Conservation (phyloP, 257 asterid species). For the Capsicum pubescens region DNA sequence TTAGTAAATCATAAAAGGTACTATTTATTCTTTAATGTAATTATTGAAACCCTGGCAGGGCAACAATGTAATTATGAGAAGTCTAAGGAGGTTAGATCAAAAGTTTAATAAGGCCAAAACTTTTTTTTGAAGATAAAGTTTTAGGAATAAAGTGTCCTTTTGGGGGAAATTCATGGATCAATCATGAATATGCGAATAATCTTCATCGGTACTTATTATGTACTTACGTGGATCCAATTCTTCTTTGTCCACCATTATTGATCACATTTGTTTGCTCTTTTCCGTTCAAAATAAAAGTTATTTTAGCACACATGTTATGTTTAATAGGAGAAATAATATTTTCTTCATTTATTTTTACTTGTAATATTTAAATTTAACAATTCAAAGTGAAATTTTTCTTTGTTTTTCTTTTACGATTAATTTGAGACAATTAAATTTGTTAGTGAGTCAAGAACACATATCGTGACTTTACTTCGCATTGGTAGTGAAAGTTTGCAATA, state of each 20-base stretch:
- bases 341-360: too few species aligned
- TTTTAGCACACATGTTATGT: too few species aligned
- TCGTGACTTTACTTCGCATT: too few species aligned
- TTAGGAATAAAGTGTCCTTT: background rate
- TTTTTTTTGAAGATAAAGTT: background rate
- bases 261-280: background rate
- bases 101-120: background rate
- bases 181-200: background rate
- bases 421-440: too few species aligned
- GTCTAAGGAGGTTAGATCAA: background rate
- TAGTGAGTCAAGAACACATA: too few species aligned
- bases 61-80: slow-evolving; percentile 10
- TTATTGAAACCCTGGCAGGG: background rate
- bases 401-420: too few species aligned
- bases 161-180: background rate
- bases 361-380: too few species aligned
- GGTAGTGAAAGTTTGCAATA: too few species aligned
- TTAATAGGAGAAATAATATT: too few species aligned
- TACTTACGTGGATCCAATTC: slow-evolving; percentile 24
- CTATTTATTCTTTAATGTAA: background rate
- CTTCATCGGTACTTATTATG: background rate
- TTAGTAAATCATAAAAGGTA: background rate
- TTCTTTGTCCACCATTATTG: background rate
- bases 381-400: too few species aligned
- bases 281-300: background rate